These are phyloP conservation scores for Coniophora puteana DNA, from an alignment of 1,284 basidiomycete genomes.

Conservation along the genomic window DNA sequence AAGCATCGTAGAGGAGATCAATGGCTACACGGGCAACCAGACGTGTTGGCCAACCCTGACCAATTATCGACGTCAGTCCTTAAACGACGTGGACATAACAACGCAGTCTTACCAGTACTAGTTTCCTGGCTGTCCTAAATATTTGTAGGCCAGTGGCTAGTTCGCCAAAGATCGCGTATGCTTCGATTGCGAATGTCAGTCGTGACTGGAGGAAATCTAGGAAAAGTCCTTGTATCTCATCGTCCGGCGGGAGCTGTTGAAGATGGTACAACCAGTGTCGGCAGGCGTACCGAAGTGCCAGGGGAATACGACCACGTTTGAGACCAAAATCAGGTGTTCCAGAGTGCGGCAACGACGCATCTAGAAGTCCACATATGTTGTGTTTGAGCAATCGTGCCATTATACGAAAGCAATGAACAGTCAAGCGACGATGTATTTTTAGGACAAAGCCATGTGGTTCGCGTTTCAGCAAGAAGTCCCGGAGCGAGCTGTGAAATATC, in stretches of 20 bases:
- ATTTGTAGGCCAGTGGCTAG: conserved; percentile 16
- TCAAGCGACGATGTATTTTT: conserved; percentile 16
- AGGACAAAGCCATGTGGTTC: conserved; percentile 12
- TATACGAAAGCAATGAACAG: conserved; percentile 12
- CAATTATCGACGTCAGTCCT: conserved; percentile 7
- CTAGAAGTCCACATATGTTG: conserved; percentile 19
- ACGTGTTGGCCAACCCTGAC: conserved; percentile 7
- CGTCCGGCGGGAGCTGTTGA: conserved; percentile 9
- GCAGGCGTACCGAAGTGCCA: conserved; percentile 19
- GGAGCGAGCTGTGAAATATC: conserved; percentile 21
- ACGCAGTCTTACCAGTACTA: conserved; percentile 17
- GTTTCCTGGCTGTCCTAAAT: conserved; percentile 14
- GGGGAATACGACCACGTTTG: conserved; percentile 14
- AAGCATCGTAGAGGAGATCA: conserved; percentile 14
- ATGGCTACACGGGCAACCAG: too few relatives aligned
- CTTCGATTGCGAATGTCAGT: conserved; percentile 17
- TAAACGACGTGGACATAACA: background rate
- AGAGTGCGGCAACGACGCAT: conserved; percentile 18
- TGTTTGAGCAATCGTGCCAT: conserved; percentile 18
- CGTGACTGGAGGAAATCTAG: conserved; percentile 5
- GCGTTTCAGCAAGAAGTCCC: conserved; percentile 15
- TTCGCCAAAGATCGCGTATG: conserved; percentile 18
- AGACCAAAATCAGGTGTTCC: too few relatives aligned
- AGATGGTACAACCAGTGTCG: conserved; percentile 21
- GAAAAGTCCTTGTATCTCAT: conserved; percentile 5